A percentile compares a stretch with the other conserved stretches of the same genome.
phyloP scores from a whole-genome alignment of 176 grass and related monocot species.

The Sorghum bicolor region Sorghum_bicolor_NCBIv3 NC_012872.2:50799501-50800000 shows the following conservation, averaged over 20 bases:
- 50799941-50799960: conserved; percentile 28
- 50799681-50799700: conserved; percentile 86
- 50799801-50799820: conserved; percentile 78
- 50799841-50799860: conserved; percentile 88
- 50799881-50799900: conserved; percentile 80
- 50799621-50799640: conserved; percentile 88
- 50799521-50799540: neutral
- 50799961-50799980: neutral
- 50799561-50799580: neutral
- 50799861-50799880: conserved; percentile 97
- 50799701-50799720: conserved; percentile 56
- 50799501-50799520: conserved; percentile 5
- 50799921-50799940: conserved; percentile 89
- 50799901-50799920: conserved; percentile 81
- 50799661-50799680: conserved; percentile 82
- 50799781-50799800: conserved; percentile 94
- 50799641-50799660: conserved; percentile 98
- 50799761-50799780: conserved; percentile 54
- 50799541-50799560: neutral
- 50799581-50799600: conserved; percentile 11
- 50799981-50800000: neutral
- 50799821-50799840: conserved; percentile 89
- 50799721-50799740: conserved; percentile 27
- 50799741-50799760: conserved; percentile 33
- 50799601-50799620: conserved; percentile 81